phyloP scores from a whole-genome alignment of 2,329 filamentous ascomycete species.

The Fusarium sp. region DNA sequence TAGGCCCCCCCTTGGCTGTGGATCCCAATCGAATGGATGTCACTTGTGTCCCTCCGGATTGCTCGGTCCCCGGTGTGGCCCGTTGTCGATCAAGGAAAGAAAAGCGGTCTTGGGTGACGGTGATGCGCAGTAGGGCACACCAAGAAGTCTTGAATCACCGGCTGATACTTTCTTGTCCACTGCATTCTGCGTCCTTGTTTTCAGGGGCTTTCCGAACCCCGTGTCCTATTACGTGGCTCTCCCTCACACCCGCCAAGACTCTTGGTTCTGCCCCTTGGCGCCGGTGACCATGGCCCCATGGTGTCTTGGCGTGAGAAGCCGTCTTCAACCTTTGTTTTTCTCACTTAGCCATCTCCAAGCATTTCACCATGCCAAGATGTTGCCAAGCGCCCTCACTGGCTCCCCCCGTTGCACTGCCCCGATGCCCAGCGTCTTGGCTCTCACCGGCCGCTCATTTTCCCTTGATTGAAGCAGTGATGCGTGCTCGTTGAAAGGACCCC shows the following conservation, averaged over 20 bases:
- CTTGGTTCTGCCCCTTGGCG: conserved; percentile 1
- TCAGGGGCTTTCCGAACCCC: background rate
- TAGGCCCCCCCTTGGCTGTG: background rate
- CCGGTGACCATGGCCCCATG: conserved; percentile 20
- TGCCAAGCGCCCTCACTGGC: conserved; percentile 4
- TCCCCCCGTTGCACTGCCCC: conserved; percentile 39
- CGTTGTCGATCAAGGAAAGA: background rate
- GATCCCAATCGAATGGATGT: conserved; percentile 1
- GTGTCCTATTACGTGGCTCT: conserved; percentile 32
- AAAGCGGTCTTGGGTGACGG: background rate
- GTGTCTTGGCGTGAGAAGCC: conserved; percentile 24
- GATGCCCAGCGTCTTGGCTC: conserved; percentile 43
- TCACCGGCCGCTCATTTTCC: conserved; percentile 12
- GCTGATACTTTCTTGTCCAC: background rate
- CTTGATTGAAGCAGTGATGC: background rate
- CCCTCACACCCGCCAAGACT: conserved; percentile 29
- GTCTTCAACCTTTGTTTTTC: background rate
- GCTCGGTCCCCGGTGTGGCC: background rate
- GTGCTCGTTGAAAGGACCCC: conserved; percentile 16
- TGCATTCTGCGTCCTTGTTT: background rate
- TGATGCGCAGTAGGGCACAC: background rate
- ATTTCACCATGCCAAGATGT: conserved; percentile 28
- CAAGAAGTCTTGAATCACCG: background rate
- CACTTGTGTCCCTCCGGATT: conserved; percentile 3
- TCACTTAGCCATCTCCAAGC: conserved; percentile 1